Conservation (phyloP, 768 basidiomycete genomes). For the Termitomyces sp. region DNA sequence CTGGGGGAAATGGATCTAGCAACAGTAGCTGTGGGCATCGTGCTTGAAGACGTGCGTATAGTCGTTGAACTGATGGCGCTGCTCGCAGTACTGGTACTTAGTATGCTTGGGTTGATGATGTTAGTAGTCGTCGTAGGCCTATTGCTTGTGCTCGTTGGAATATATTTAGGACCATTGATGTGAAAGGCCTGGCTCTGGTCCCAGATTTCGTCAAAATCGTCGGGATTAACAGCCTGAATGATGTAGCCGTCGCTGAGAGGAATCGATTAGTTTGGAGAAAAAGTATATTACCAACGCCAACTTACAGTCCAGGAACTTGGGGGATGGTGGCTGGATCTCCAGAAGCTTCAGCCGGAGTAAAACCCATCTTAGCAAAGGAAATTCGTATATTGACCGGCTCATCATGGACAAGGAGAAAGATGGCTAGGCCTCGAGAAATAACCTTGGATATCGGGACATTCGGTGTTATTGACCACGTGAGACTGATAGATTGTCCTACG, state of each 20-base stretch:
- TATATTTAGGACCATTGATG: neutral
- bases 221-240: neutral
- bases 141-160: neutral
- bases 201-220: neutral
- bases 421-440: too few species aligned
- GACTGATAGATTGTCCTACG: too few species aligned
- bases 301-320: neutral
- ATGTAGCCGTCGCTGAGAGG: neutral
- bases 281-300: neutral
- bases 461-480: too few species aligned
- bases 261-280: neutral
- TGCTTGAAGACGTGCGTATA: too few species aligned
- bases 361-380: too few species aligned
- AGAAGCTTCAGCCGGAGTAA: too few species aligned
- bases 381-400: too few species aligned
- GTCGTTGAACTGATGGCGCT: neutral
- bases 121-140: neutral
- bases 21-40: too few species aligned
- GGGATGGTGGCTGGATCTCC: too few species aligned
- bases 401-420: too few species aligned
- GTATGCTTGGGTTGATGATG: neutral
- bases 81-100: neutral
- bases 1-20: neutral
- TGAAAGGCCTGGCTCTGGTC: neutral
- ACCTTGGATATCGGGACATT: too few species aligned